Evolutionary conservation across 169 alveolate species (phyloP), one percentile per base, ranked within the genome.

Genomic region (Plasmodium billcollinsi): DNA sequence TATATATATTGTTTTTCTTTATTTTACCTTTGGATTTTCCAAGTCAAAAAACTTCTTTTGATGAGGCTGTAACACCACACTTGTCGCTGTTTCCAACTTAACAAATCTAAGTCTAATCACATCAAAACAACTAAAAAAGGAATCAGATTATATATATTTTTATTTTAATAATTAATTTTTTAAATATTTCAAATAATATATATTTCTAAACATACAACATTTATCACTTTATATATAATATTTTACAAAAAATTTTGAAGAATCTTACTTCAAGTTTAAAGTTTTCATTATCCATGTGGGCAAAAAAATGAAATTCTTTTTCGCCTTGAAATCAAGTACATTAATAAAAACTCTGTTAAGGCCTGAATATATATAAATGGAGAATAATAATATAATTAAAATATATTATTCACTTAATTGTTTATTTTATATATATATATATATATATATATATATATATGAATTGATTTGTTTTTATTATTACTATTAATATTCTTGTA

Each of bases 341-440:
- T 78, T 78, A 3, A 78, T 78, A 45, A 78, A 78, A 52, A 78
- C 70, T 49, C 89, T 78, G 65, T 65, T 76, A n/a, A 78, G 52
- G 7, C 49, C 89, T 78, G 21, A 39, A 49, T 47, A 76, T 39
- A 6, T 39, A 21, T 15, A 3, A 45, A n/a, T 15, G 3, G 21
- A 54, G n/a, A n/a, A 24, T 7, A 39, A 39, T 39, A 39, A 39
- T 39, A 39, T 39, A 39, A 39, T 5, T 39, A 39, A 39, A 39
- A 39, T 39, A 7, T 39, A 1, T 39, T 39, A 39, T 39, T 5
- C 9, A 39, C 0, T 39, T 39, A 39, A 5, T 39, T 39, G 6
- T 67, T 67, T 33, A n/a, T 67, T n/a, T n/a, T 20, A 24, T 24
- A 73, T 73, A 29, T 29, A 29, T 29, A 29, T 29, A 29, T 39